Conservation (phyloP, 176 grass and related monocot species). For the Triticum turgidum region DNA sequence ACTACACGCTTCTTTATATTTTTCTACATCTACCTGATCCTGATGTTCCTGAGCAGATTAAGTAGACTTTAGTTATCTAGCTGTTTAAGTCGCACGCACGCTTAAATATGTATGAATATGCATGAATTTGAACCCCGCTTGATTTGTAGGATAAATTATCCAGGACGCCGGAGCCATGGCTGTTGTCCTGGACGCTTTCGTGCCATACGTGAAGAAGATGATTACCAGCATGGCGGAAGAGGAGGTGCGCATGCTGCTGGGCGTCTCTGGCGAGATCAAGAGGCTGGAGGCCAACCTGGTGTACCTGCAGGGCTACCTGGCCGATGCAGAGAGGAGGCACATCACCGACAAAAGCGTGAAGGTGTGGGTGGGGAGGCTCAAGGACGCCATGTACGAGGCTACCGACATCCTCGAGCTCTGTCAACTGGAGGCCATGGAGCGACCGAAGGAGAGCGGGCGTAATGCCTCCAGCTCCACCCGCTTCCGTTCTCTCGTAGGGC, state of each 20-base stretch:
- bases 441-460: not conserved
- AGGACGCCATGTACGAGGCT: not conserved
- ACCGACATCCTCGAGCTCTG: conserved; percentile 8
- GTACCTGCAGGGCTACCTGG: not conserved
- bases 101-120: not conserved
- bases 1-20: not conserved
- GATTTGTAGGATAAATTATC: not conserved
- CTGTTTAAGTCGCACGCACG: not conserved
- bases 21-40: not conserved
- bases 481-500: not conserved
- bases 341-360: not conserved
- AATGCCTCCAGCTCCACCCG: not conserved
- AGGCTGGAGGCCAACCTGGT: not conserved
- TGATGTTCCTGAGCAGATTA: not conserved
- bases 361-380: not conserved
- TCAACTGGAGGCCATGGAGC: not conserved
- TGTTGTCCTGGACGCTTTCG: not conserved
- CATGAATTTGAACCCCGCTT: not conserved
- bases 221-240: not conserved
- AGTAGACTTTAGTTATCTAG: not conserved
- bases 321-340: not conserved
- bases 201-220: not conserved
- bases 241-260: not conserved
- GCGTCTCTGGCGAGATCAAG: not conserved
- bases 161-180: not conserved